Conservation (phyloP, 208 protist genomes). For the Leishmania braziliensis region DNA sequence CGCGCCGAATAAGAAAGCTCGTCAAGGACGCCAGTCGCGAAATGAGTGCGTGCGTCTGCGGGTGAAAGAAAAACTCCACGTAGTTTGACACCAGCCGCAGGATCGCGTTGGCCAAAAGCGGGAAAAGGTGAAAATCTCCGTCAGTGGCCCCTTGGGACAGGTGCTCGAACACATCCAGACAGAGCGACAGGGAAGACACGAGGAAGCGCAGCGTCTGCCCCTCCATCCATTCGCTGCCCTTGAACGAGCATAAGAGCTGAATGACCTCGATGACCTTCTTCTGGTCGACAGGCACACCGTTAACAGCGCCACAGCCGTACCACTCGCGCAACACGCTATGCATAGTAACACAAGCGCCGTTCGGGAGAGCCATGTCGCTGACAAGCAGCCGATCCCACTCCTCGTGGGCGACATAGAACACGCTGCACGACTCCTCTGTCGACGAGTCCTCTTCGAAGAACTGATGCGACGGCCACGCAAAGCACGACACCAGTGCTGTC, state of each 20-base stretch:
- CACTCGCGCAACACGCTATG: slow-evolving; percentile 33
- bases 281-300: slow-evolving; percentile 26
- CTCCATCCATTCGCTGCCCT: slow-evolving; percentile 31
- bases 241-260: slow-evolving; percentile 50
- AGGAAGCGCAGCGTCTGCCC: slow-evolving; percentile 32
- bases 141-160: slow-evolving; percentile 16
- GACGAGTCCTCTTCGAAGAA: slow-evolving; percentile 82
- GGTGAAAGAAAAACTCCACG: slow-evolving; percentile 34
- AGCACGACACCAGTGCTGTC: slow-evolving; percentile 37
- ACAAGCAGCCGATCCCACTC: slow-evolving; percentile 64
- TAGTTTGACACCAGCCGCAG: slow-evolving; percentile 49
- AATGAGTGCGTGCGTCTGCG: slow-evolving; percentile 22
- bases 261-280: slow-evolving; percentile 40
- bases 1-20: slow-evolving; percentile 39
- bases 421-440: slow-evolving; percentile 44
- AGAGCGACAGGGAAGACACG: slow-evolving; percentile 27
- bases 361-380: slow-evolving; percentile 7
- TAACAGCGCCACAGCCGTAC: slow-evolving; percentile 20
- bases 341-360: slow-evolving; percentile 15
- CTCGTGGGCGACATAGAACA: slow-evolving; percentile 50
- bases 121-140: slow-evolving; percentile 34
- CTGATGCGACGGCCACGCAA: slow-evolving; percentile 76
- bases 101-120: slow-evolving; percentile 39
- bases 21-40: slow-evolving; percentile 33
- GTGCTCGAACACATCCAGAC: slow-evolving; percentile 40